A percentile compares a stretch with the other conserved stretches of the same genome.
phyloP scores from a whole-genome alignment of 2,329 filamentous ascomycete species.

The Diaporthe citriasiana region DNA sequence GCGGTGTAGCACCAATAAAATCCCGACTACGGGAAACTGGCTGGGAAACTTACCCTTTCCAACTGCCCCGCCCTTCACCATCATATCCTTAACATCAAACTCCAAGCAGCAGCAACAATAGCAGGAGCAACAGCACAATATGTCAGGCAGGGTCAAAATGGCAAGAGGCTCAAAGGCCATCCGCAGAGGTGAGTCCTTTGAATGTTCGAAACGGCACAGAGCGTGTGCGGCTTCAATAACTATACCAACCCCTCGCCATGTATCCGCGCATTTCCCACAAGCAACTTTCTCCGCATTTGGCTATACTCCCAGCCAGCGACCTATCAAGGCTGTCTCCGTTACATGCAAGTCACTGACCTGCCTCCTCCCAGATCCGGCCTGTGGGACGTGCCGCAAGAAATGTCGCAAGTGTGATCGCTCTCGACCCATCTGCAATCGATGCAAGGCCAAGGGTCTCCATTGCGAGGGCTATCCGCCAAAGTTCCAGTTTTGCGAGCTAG shows the following conservation, averaged over 20 bases:
- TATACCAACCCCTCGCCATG: not conserved
- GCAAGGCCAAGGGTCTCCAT: conserved; percentile 48
- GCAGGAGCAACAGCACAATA: not conserved
- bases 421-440: conserved; percentile 49
- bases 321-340: not conserved
- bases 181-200: conserved; percentile 6
- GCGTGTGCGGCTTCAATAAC: not conserved
- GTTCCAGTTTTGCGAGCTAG: conserved; percentile 49
- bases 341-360: not conserved
- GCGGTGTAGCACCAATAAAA: not conserved
- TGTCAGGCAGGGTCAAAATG: conserved; percentile 2
- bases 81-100: not conserved
- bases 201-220: not conserved
- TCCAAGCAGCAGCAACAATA: no score
- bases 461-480: conserved; percentile 51
- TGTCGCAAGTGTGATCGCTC: conserved; percentile 52
- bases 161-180: conserved; percentile 14
- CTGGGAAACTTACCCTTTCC: not conserved
- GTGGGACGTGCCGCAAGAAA: conserved; percentile 51
- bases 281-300: conserved; percentile 10
- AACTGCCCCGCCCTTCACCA: not conserved
- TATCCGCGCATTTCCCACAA: not conserved
- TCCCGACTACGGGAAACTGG: not conserved
- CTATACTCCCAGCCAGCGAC: not conserved
- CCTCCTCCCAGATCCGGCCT: conserved; percentile 48